Percentiles rank a stretch among this genome's conserved stretches.
Conservation (phyloP, 371 early-diverging fungal species). For the Dichotomocladium elegans region DNA sequence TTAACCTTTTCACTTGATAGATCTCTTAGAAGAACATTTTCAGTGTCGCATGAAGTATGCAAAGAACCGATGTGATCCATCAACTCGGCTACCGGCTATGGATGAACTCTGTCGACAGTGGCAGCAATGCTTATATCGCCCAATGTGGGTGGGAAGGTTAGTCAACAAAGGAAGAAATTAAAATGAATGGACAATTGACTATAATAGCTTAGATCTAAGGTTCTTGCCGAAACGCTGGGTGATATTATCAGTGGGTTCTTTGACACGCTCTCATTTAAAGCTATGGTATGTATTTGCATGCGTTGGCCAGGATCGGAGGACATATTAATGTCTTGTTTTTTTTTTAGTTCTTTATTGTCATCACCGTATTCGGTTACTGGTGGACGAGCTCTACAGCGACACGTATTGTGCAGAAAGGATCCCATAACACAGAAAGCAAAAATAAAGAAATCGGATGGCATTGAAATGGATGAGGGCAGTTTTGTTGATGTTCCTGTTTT, state of each 20-base stretch:
- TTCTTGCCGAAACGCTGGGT: slow-evolving; percentile 17
- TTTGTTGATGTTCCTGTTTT: no score
- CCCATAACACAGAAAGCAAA: not conserved
- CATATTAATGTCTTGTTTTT: not conserved
- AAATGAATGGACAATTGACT: not conserved
- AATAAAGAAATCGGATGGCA: not conserved
- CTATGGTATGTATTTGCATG: slow-evolving; percentile 12
- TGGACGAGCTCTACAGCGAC: not conserved
- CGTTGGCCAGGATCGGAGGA: not conserved
- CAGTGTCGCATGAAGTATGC: slow-evolving; percentile 7
- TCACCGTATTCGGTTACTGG: not conserved
- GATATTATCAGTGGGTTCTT: slow-evolving; percentile 17
- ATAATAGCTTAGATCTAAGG: slow-evolving; percentile 3
- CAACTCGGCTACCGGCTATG: slow-evolving; percentile 11
- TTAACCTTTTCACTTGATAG: not conserved
- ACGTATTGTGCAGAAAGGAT: not conserved
- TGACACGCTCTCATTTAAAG: slow-evolving; percentile 12
- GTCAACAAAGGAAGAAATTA: not conserved
- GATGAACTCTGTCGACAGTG: slow-evolving; percentile 12
- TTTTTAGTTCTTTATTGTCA: not conserved
- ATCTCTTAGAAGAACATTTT: slow-evolving; percentile 7
- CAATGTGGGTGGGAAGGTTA: slow-evolving; percentile 19
- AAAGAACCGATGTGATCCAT: slow-evolving; percentile 11
- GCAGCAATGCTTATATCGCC: slow-evolving; percentile 15
- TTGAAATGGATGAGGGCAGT: no score